Evolutionary conservation across 371 early-diverging fungal genomes (phyloP).

Genomic region (Choanephora cucurbitarum): DNA sequence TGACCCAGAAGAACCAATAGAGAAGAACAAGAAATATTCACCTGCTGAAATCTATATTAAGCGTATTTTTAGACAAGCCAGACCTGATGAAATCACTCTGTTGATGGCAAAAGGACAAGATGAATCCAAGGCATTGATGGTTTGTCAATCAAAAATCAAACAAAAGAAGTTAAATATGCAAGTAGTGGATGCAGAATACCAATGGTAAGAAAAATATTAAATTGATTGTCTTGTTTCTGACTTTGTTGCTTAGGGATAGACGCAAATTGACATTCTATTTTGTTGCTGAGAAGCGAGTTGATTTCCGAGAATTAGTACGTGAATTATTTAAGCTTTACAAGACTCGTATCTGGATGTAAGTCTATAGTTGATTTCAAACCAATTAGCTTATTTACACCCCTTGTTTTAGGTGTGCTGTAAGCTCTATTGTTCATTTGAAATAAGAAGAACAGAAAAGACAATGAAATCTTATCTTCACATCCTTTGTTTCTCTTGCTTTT

Average conservation of each 20-base stretch:
- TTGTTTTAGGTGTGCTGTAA: conserved; percentile 29
- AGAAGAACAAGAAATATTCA: conserved; percentile 70
- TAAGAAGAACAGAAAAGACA: neutral
- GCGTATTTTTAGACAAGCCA: conserved; percentile 83
- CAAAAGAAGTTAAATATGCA: conserved; percentile 93
- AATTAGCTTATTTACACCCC: neutral
- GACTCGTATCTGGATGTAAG: conserved; percentile 98
- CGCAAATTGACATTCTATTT: conserved; percentile 96
- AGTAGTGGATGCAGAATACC: conserved; percentile 97
- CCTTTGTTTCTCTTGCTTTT: neutral
- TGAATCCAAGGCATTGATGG: conserved; percentile 85
- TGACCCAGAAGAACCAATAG: conserved; percentile 52
- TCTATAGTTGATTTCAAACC: conserved; percentile 4
- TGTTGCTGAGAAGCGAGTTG: conserved; percentile 93
- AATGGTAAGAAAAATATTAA: too few relatives aligned
- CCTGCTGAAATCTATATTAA: conserved; percentile 37
- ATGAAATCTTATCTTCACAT: too few relatives aligned
- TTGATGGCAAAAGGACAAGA: conserved; percentile 83
- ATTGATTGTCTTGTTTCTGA: too few relatives aligned
- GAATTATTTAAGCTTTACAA: conserved; percentile 99
- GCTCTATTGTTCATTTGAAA: conserved; percentile 12
- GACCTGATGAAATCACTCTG: conserved; percentile 76
- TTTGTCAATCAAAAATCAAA: conserved; percentile 91
- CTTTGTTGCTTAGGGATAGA: conserved; percentile 69
- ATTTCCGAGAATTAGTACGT: conserved; percentile 98